Evolutionary conservation across 768 basidiomycete species (phyloP).

Genomic region (Serendipita vermifera): DNA sequence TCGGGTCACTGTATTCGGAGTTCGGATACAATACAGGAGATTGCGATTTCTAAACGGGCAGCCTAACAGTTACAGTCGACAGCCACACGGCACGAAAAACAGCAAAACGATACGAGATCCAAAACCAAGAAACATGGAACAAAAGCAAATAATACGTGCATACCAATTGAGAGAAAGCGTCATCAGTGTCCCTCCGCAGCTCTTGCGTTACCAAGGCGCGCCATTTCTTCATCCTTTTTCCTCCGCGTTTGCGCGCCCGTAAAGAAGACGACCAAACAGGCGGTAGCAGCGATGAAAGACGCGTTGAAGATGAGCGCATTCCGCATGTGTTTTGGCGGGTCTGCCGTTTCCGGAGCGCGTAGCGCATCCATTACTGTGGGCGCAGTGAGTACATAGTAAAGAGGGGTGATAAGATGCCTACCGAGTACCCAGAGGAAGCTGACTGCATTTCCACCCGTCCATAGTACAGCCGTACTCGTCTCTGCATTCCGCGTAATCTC

Average conservation of each 20-base stretch:
- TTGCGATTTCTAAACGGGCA: no score
- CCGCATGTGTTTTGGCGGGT: conserved; percentile 66
- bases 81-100: no score
- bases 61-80: no score
- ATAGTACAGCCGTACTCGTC: conserved; percentile 60
- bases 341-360: conserved; percentile 43
- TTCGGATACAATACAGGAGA: no score
- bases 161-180: no score
- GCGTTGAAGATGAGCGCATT: conserved; percentile 57
- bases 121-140: no score
- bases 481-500: conserved; percentile 74
- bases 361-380: conserved; percentile 50
- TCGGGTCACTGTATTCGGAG: no score
- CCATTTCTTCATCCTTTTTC: conserved; percentile 3
- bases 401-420: conserved; percentile 23
- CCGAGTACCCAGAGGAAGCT: conserved; percentile 50
- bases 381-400: not conserved
- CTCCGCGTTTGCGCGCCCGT: conserved; percentile 26
- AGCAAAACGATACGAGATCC: no score
- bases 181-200: not conserved
- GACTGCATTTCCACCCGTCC: conserved; percentile 58
- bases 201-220: not conserved
- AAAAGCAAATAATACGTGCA: not conserved
- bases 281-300: conserved; percentile 30
- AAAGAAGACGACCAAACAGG: conserved; percentile 36